Base-by-base conservation (phyloP, 345 rosid species). In the Acer saccharum region DNA sequence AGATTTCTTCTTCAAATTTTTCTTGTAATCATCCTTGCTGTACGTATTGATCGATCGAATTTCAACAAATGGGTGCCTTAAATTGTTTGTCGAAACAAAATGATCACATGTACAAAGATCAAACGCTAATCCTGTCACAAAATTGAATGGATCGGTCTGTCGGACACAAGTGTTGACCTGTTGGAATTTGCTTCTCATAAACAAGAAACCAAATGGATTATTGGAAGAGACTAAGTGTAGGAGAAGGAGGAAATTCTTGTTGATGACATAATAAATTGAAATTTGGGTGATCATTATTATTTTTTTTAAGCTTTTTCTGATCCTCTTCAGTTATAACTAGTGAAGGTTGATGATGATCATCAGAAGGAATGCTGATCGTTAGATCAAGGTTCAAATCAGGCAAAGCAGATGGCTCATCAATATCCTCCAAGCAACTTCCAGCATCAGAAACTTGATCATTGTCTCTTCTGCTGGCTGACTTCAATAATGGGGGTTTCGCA, bases 331-430 rank as follows among this genome's bases (percentile, higher is more conserved):
- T 62, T 9, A 69, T 78, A 54, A 16, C 64, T 64, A 10, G 10
- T 11, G 73, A 69, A 41, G 69, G 43, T 32, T 32, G 35, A 32
- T 3, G 35, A 32, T 32, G 35, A 32, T 32, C 35, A 68, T 68
- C 0, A 78, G 50, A n/a, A 35, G 65, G 54, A 71, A 50, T 9
- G 63, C 43, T 75, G 21, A 78, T 67, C 32, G 77, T 54, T 61
- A 79, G 80, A 35, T 83, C 87, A n/a, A 89, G 88, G 71, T 89
- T 89, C 58, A 89, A 80, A 76, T 89, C 89, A 27, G 89, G 92
- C 68, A 87, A 68, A 2, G 65, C 43, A 58, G 60, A 16, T 10
- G 73, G 76, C 10, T 55, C 23, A 9, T 58, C 63, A 18, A 7
- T 81, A 52, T 88, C 79, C 25, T 84, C 84, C 63, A 82, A 35